Evolutionary conservation across 805 yeast species (phyloP), one percentile per base, ranked within the genome.

Genomic region (Brettanomyces anomalus): DNA sequence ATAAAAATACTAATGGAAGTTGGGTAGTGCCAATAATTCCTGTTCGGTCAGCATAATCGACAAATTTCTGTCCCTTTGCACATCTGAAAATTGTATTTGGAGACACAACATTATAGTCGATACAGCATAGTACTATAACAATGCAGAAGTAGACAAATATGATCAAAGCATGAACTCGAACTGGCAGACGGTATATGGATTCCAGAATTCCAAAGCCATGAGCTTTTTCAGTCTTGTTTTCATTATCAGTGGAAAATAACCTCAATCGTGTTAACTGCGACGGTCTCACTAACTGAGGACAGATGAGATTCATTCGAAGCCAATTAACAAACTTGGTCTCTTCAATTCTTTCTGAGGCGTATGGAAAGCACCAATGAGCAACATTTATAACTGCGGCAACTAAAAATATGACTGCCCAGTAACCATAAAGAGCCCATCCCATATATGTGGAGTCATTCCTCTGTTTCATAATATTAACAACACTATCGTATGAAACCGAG

Each of bases 1-100:
- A 65, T 31, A 59, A 40, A 43, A 58, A 58, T 5, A 62, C 46
- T 24, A 66, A 40, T 5, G 71, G 71, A 17, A 66, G 43, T 43
- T 66, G 70, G 28, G 52, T 52, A 1, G 63, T 62, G 2, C 71
- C 68, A 21, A 72, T 48, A 4, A 71, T 72, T 1, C 76, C 78
- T 0, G 72, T 58, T 50, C 77, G 57, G 52, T 72, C 76, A 3
- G 72, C 76, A 39, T 52, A 47, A 15, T 54, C 54, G 21, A 65
- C 65, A 42, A 53, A 52, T 13, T 39, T 44, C 34, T 57, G 61
- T 5, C 63, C 62, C 28, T 43, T 51, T 8, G 49, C 43, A 36
- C 62, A 56, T 3, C 55, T 49, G 46, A 62, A 64, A 5, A 65
- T 55, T 3, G 58, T 51, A 45, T 55, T 62, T 20, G 65, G 65